Conservation (phyloP, 1,284 basidiomycete genomes). For the Pseudozyma sp. region DNA sequence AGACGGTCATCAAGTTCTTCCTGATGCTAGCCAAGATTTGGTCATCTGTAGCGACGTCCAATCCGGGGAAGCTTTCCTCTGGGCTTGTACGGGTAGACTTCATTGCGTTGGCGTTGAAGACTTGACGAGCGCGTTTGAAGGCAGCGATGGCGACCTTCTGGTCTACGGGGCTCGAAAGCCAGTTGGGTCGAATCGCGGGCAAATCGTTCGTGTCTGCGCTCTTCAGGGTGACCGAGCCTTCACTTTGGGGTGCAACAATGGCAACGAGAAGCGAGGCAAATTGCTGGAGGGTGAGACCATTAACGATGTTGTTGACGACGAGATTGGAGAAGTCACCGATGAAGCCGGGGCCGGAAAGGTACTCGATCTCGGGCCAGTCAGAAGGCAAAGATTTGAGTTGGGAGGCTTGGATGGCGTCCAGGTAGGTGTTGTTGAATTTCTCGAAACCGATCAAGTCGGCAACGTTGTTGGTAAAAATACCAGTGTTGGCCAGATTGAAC, state of each 20-base stretch:
- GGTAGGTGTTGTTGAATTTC: conserved; percentile 40
- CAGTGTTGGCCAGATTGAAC: conserved; percentile 36
- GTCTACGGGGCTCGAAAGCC: conserved; percentile 56
- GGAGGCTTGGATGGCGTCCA: conserved; percentile 37
- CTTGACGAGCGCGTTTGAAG: conserved; percentile 45
- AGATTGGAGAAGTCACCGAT: conserved; percentile 56
- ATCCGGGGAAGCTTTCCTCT: conserved; percentile 68
- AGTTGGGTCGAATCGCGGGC: conserved; percentile 71
- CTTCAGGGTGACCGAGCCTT: conserved; percentile 70
- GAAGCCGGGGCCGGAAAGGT: conserved; percentile 53
- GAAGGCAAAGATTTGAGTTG: conserved; percentile 34
- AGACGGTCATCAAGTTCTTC: conserved; percentile 69
- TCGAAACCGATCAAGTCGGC: conserved; percentile 59
- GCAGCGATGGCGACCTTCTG: conserved; percentile 66
- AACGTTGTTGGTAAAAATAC: conserved; percentile 57
- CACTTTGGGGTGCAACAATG: conserved; percentile 57
- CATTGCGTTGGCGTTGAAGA: conserved; percentile 67
- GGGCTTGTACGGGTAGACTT: conserved; percentile 65
- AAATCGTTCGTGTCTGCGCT: conserved; percentile 69
- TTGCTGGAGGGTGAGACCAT: conserved; percentile 37
- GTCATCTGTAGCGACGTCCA: conserved; percentile 68
- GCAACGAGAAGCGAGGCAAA: conserved; percentile 51
- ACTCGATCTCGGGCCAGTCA: conserved; percentile 57
- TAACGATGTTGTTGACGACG: conserved; percentile 28
- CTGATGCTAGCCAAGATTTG: conserved; percentile 70